Percentiles rank a stretch among this genome's conserved stretches.
phyloP scores from a whole-genome alignment of 345 rosid genomes.

The Eucalyptus polybractea region DNA sequence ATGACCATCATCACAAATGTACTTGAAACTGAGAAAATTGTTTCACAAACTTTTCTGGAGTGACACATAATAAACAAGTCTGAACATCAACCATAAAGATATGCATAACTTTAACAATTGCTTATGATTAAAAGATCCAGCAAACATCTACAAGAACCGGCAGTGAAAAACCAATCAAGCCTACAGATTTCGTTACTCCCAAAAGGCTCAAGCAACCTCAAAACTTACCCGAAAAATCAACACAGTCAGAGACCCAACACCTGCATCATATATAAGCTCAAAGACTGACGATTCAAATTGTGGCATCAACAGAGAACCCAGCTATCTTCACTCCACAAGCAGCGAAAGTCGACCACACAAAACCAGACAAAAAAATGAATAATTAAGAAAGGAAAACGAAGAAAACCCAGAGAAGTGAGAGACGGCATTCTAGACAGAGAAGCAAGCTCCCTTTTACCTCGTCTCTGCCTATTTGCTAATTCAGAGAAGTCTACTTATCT shows the following conservation, averaged over 20 bases:
- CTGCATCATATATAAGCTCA: background rate
- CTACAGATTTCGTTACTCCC: background rate
- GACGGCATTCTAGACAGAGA: background rate
- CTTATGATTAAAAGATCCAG: too few relatives aligned
- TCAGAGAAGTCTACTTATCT: background rate
- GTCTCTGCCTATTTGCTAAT: background rate
- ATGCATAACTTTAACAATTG: too few relatives aligned
- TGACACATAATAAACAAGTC: too few relatives aligned
- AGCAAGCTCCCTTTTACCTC: background rate
- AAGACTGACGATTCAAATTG: background rate
- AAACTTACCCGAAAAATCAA: background rate
- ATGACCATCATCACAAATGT: too few relatives aligned
- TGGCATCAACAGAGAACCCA: background rate
- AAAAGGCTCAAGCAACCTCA: background rate
- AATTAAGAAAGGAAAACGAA: too few relatives aligned
- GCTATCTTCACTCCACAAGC: background rate
- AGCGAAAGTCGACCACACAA: background rate
- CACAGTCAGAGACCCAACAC: background rate
- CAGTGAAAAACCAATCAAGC: too few relatives aligned
- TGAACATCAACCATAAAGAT: too few relatives aligned
- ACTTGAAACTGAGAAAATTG: too few relatives aligned
- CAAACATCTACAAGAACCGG: too few relatives aligned
- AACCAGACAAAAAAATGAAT: background rate
- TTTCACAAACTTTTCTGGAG: too few relatives aligned
- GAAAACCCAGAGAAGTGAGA: background rate